Percentiles rank a stretch among this genome's conserved stretches.
Conservation (phyloP, 192 early-diverging fungal genomes). For the Backusella sp. region DNA sequence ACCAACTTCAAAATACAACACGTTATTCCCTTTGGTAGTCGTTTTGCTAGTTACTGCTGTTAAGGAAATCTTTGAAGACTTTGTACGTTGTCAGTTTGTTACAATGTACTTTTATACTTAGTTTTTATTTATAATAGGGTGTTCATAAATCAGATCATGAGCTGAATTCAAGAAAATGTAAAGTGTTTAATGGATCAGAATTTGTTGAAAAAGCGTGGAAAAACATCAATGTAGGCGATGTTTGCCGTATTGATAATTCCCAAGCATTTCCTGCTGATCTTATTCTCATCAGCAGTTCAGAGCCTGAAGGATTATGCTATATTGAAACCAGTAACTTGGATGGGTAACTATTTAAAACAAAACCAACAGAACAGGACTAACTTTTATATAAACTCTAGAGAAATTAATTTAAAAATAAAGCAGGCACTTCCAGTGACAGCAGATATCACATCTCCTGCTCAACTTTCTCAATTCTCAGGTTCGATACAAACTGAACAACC, state of each 20-base stretch:
- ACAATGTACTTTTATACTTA: background rate
- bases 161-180: slow-evolving; percentile 65
- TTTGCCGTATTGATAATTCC: slow-evolving; percentile 82
- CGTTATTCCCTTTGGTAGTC: slow-evolving; percentile 73
- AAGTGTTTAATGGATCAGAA: slow-evolving; percentile 55
- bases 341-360: slow-evolving; percentile 38
- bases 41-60: slow-evolving; percentile 82
- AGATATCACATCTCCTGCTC: slow-evolving; percentile 63
- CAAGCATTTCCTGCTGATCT: slow-evolving; percentile 92
- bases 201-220: slow-evolving; percentile 84
- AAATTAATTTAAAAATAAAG: slow-evolving; percentile 95
- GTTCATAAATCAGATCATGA: slow-evolving; percentile 80
- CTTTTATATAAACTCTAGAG: slow-evolving; percentile 42
- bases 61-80: slow-evolving; percentile 91
- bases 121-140: slow-evolving; percentile 38
- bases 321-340: slow-evolving; percentile 97
- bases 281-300: slow-evolving; percentile 80
- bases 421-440: slow-evolving; percentile 82
- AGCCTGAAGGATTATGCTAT: slow-evolving; percentile 93
- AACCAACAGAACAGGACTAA: slow-evolving; percentile 1
- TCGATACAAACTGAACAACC: slow-evolving; percentile 89
- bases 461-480: slow-evolving; percentile 58
- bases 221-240: slow-evolving; percentile 86
- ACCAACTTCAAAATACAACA: slow-evolving; percentile 87
- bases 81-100: slow-evolving; percentile 24